These are phyloP conservation scores for Solanum megistacrolobum DNA, from an alignment of 257 asterid species.

Conservation along the genomic window DNA sequence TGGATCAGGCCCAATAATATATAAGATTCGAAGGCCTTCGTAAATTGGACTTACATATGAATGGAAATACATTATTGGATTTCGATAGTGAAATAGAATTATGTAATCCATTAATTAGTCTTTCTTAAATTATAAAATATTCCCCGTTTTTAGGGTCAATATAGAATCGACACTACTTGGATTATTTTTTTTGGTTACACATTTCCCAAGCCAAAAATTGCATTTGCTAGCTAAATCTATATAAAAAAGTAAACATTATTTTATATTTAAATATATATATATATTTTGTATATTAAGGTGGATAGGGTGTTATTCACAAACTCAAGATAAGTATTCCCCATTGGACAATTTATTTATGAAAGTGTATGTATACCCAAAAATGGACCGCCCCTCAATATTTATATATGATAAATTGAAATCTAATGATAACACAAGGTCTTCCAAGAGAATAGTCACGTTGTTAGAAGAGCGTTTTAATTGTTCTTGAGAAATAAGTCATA, in stretches of 20 bases:
- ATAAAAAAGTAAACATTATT: no score
- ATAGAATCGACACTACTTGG: neutral
- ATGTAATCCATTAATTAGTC: neutral
- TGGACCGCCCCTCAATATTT: neutral
- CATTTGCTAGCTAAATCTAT: neutral
- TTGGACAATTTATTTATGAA: neutral
- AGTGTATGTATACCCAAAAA: neutral
- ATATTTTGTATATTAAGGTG: no score
- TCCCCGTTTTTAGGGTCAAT: neutral
- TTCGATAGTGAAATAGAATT: neutral
- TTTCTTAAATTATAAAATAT: neutral
- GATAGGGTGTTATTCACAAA: no score
- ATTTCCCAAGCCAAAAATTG: neutral
- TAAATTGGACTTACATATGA: no score
- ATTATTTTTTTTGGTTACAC: neutral
- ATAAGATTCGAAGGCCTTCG: no score
- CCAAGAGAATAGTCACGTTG: no score
- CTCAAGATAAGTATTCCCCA: neutral
- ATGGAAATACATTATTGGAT: neutral
- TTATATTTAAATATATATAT: no score
- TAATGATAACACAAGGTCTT: no score
- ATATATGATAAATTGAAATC: no score
- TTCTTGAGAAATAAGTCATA: neutral
- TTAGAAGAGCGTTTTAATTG: no score
- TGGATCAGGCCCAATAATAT: no score